These are phyloP conservation scores for Fraxinus latifolia DNA, from an alignment of 305 asterid species.

Conservation along the genomic window DNA sequence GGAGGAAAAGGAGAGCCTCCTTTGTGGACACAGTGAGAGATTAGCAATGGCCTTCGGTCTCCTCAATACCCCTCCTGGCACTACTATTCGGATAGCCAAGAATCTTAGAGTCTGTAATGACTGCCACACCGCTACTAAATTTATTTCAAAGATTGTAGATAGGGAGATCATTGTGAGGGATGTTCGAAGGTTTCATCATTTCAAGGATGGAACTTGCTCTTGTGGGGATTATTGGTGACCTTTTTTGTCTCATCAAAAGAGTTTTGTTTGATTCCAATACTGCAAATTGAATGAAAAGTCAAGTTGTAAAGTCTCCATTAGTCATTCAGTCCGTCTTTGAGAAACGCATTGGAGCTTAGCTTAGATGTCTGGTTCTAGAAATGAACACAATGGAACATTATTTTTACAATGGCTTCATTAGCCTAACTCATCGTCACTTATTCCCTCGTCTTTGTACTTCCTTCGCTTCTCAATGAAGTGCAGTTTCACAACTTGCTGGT, in stretches of 20 bases:
- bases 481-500: neutral
- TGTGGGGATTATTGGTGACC: constrained; percentile 80
- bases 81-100: constrained; percentile 61
- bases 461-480: neutral
- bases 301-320: neutral
- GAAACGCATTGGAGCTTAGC: neutral
- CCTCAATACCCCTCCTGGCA: constrained; percentile 57
- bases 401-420: neutral
- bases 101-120: constrained; percentile 74
- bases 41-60: constrained; percentile 77
- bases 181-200: constrained; percentile 71
- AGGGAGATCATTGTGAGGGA: constrained; percentile 77
- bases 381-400: neutral
- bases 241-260: neutral
- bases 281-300: neutral
- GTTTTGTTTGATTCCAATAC: neutral
- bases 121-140: constrained; percentile 70
- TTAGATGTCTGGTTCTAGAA: neutral
- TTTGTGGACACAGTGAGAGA: constrained; percentile 80
- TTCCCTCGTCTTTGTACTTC: neutral
- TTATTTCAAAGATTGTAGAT: constrained; percentile 51
- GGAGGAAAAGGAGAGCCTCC: constrained; percentile 60
- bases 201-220: constrained; percentile 64
- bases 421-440: neutral
- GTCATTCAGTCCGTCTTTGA: neutral